Conservation (phyloP, 1,139 yeast genomes). For the Dujonia santamariae region DNA sequence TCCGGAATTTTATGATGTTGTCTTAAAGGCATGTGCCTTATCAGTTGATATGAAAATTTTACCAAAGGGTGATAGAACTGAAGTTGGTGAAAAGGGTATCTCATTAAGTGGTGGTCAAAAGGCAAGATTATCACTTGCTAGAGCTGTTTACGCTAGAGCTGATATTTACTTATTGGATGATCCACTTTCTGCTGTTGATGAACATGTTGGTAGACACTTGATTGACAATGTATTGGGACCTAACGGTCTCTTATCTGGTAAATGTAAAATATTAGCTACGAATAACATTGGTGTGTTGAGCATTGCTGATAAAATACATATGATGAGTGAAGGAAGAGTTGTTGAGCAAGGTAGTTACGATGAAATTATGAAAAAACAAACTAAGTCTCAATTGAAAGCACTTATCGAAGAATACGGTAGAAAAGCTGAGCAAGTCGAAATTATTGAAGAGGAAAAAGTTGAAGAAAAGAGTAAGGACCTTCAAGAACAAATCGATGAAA, state of each 20-base stretch:
- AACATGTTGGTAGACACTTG: conserved; percentile 88
- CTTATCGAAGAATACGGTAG: conserved; percentile 77
- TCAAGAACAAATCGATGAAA: conserved; percentile 1
- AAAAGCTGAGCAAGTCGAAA: conserved; percentile 24
- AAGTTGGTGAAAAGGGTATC: conserved; percentile 97
- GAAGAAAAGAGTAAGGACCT: conserved; percentile 13
- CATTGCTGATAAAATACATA: conserved; percentile 68
- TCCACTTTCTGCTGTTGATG: conserved; percentile 69
- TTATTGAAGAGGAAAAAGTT: conserved; percentile 10
- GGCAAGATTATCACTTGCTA: conserved; percentile 87
- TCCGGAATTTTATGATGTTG: conserved; percentile 72
- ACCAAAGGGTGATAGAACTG: conserved; percentile 85
- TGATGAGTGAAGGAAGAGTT: conserved; percentile 74
- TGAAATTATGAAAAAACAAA: conserved; percentile 49
- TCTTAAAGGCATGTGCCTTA: conserved; percentile 87
- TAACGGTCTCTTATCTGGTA: conserved; percentile 69
- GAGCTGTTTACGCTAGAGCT: conserved; percentile 95
- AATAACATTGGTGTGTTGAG: conserved; percentile 83
- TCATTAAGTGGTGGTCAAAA: conserved; percentile 98
- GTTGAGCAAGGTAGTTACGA: conserved; percentile 74
- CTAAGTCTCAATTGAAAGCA: conserved; percentile 54
- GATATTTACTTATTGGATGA: conserved; percentile 90
- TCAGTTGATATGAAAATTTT: conserved; percentile 70
- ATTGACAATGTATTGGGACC: conserved; percentile 79
- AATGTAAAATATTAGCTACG: conserved; percentile 82